These are phyloP conservation scores for Fagus crenata DNA, from an alignment of 306 rosid genomes.

Conservation along the genomic window DNA sequence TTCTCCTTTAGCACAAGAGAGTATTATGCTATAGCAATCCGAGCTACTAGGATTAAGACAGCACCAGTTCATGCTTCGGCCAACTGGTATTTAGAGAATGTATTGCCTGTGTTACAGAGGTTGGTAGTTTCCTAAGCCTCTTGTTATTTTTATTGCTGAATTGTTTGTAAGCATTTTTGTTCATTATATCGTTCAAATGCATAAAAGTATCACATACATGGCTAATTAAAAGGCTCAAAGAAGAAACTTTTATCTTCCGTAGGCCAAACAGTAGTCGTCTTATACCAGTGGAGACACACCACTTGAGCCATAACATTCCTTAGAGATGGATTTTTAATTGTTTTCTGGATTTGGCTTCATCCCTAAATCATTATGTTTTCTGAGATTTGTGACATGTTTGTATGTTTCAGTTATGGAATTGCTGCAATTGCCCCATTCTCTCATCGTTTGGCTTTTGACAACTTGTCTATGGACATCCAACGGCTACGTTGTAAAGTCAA, in stretches of 20 bases:
- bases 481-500: conserved; percentile 90
- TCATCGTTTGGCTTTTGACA: conserved; percentile 90
- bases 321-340: neutral
- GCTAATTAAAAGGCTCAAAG: conserved; percentile 7
- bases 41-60: conserved; percentile 82
- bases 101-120: conserved; percentile 82
- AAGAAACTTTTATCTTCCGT: neutral
- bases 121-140: conserved; percentile 49
- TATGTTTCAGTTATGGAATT: conserved; percentile 68
- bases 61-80: conserved; percentile 94
- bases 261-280: neutral
- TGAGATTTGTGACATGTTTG: conserved; percentile 17
- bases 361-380: neutral
- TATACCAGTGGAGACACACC: neutral
- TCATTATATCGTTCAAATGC: neutral
- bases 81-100: conserved; percentile 87
- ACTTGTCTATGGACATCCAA: conserved; percentile 85
- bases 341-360: neutral
- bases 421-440: conserved; percentile 97
- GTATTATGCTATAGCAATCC: conserved; percentile 70
- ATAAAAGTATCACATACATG: conserved; percentile 1
- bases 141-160: conserved; percentile 22
- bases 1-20: conserved; percentile 93
- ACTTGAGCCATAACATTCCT: neutral
- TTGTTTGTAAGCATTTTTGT: neutral